These are phyloP conservation scores for Cnidoscolus chayamansa DNA, from an alignment of 441 rosid species.

Conservation along the genomic window DNA sequence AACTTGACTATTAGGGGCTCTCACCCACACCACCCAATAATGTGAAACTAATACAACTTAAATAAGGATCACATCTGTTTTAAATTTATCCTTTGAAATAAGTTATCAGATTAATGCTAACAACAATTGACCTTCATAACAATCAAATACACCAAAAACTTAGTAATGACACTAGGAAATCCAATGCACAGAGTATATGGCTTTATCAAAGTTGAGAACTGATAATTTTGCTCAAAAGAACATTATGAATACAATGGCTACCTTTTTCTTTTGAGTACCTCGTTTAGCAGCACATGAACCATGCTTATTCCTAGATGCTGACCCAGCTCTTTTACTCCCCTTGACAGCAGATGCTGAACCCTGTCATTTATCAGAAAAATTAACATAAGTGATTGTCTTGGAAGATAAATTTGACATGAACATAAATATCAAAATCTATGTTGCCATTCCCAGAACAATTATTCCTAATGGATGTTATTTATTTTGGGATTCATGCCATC, in stretches of 20 bases:
- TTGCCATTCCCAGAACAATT: background rate
- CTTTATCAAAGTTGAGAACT: background rate
- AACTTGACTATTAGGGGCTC: background rate
- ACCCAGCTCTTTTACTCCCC: conserved; percentile 47
- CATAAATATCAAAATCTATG: background rate
- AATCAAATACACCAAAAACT: background rate
- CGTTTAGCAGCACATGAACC: conserved; percentile 41
- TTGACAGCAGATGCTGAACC: conserved; percentile 39
- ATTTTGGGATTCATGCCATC: background rate
- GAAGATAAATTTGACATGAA: background rate
- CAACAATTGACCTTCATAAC: background rate
- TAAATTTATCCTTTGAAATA: background rate
- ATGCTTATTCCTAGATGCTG: conserved; percentile 40
- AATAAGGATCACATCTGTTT: background rate
- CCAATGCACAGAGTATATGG: background rate
- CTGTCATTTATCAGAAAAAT: conserved; percentile 37
- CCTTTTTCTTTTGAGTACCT: conserved; percentile 60
- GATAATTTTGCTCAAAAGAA: background rate
- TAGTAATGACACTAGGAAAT: background rate
- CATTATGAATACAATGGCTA: conserved; percentile 11
- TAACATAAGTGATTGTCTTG: background rate
- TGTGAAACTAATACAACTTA: background rate
- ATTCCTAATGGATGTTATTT: background rate
- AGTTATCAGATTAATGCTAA: background rate
- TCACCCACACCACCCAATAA: background rate